Conservation (phyloP, 2,329 filamentous ascomycete genomes). For the Aspergillus brasiliensis region DNA sequence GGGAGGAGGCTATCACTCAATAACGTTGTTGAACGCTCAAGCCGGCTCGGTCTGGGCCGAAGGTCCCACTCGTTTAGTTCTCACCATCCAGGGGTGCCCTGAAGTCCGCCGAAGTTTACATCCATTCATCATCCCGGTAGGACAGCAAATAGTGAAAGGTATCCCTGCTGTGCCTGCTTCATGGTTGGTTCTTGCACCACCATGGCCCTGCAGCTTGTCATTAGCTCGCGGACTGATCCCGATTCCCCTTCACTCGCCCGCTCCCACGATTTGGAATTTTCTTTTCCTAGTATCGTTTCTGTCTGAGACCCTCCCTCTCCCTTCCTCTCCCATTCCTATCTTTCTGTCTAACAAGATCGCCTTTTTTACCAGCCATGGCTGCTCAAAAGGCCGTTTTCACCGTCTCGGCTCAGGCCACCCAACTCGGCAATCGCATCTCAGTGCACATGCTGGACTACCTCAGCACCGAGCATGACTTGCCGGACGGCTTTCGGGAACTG, state of each 20-base stretch:
- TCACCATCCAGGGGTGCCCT: neutral
- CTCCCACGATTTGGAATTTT: neutral
- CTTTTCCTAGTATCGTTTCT: neutral
- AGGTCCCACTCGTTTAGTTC: too few species aligned
- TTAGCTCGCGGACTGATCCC: neutral
- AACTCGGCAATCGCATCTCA: conserved; percentile 64
- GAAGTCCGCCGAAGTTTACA: neutral
- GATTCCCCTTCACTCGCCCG: neutral
- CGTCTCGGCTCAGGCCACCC: conserved; percentile 60
- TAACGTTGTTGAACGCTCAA: too few species aligned
- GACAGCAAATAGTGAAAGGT: neutral
- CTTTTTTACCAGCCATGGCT: neutral
- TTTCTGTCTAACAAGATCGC: neutral
- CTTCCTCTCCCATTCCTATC: neutral
- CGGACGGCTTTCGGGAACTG: conserved; percentile 60
- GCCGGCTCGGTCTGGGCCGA: too few species aligned
- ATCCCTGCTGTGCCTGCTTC: neutral
- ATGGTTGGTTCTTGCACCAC: conserved; percentile 3
- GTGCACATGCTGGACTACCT: conserved; percentile 67
- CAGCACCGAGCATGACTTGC: conserved; percentile 57
- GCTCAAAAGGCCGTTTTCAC: conserved; percentile 23
- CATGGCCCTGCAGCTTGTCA: neutral
- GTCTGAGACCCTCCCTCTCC: neutral
- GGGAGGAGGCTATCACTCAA: too few species aligned
- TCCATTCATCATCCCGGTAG: neutral